These are phyloP conservation scores for Geopyxis carbonaria DNA, from an alignment of 495 filamentous ascomycete genomes.

Conservation along the genomic window DNA sequence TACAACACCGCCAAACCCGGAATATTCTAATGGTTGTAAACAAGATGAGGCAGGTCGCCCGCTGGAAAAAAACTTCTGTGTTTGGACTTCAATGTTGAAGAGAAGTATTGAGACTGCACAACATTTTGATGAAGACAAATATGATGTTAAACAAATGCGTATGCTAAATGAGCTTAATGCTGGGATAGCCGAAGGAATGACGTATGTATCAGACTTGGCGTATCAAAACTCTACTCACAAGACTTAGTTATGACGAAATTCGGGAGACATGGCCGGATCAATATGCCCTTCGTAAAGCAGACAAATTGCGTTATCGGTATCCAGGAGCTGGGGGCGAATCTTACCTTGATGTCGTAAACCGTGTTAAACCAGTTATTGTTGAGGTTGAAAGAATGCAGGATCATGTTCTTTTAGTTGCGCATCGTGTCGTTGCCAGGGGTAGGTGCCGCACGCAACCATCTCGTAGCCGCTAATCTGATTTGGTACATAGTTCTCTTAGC, in stretches of 20 bases:
- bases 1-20: conserved; percentile 84
- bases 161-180: conserved; percentile 96
- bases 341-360: conserved; percentile 92
- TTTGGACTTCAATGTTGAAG: conserved; percentile 95
- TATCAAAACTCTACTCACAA: background rate
- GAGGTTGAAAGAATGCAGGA: conserved; percentile 95
- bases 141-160: conserved; percentile 90
- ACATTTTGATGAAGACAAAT: conserved; percentile 90
- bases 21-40: conserved; percentile 35
- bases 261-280: conserved; percentile 55
- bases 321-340: conserved; percentile 90
- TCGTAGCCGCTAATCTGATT: no score
- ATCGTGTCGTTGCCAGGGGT: conserved; percentile 64
- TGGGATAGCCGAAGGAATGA: conserved; percentile 81
- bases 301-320: conserved; percentile 89
- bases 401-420: conserved; percentile 76
- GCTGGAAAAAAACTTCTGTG: conserved; percentile 76
- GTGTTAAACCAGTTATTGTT: conserved; percentile 84
- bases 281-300: conserved; percentile 49
- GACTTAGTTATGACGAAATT: conserved; percentile 90
- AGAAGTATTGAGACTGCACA: conserved; percentile 69
- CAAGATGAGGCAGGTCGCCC: conserved; percentile 34
- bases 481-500: conserved; percentile 67
- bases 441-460: no score
- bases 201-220: conserved; percentile 26